Base-by-base conservation (phyloP, 2,329 filamentous ascomycete species). In the Sporothrix mexicana region DNA sequence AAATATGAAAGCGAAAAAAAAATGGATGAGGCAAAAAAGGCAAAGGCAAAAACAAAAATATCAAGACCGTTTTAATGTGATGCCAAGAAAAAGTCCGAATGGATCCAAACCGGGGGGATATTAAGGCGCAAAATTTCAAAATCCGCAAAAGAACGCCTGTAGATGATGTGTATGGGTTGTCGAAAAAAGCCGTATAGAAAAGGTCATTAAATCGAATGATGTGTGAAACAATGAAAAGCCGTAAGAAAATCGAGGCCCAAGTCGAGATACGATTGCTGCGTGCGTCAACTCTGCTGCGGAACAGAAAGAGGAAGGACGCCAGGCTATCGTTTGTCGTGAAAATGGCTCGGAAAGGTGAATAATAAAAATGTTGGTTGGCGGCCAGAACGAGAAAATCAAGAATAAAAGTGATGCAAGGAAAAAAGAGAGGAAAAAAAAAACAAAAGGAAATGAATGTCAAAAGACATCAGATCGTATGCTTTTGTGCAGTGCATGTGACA, bases 361-460 rank as follows among this genome's bases (percentile, higher is more conserved):
- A 59, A 64, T 51, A 67, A 67, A 66, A 72, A 71, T 41, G n/a
- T 49, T 61, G 69, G 69, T 64, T 47, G 69, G 57, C 55, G 59
- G 59, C 69, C 69, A 72, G 47, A 71, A 72, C 61, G 43, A 41
- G 30, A 55, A 71, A 72, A 30, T 12, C 30, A 66, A 7, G 41
- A 66, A 71, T 7, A 51, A 57, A 61, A 59, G 51, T 7, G 68
- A 61, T 7, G 68, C 67, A 71, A 45, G 13, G 30, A 53, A 25
- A 72, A 72, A 69, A 72, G 72, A 64, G n/a, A n/a, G n/a, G 62
- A 49, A 61, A 6, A 64, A 69, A 71, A 61, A 17, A 45, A 23
- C 13, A 73, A 72, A 70, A 72, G 73, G 59, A 45, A 66, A 45
- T 45, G 41, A 3, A 66, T 66, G 41, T 66, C 41, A 12, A 41